Conservation (phyloP, 768 basidiomycete species). For the Macrolepiota albuminosa region DNA sequence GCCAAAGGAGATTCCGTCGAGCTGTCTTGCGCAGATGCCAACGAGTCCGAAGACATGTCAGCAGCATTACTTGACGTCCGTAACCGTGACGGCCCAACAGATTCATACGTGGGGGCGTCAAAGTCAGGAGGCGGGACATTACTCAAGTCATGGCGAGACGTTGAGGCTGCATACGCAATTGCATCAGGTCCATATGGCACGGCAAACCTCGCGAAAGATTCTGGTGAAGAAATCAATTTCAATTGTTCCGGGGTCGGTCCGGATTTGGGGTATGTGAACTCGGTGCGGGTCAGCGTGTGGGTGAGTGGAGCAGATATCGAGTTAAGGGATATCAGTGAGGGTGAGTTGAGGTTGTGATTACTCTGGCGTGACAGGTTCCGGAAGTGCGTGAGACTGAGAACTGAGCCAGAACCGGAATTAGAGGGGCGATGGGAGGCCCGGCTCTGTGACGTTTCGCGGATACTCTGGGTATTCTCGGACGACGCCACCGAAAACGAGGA, state of each 20-base stretch:
- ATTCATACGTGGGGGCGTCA: constrained; percentile 25
- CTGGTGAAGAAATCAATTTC: constrained; percentile 63
- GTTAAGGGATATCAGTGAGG: constrained; percentile 65
- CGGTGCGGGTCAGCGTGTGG: constrained; percentile 67
- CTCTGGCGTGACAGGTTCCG: constrained; percentile 46
- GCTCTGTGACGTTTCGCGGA: constrained; percentile 20
- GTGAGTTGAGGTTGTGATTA: constrained; percentile 49
- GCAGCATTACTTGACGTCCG: constrained; percentile 21
- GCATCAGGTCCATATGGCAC: constrained; percentile 76
- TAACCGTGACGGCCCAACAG: constrained; percentile 23
- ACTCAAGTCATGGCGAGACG: constrained; percentile 35
- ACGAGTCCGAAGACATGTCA: constrained; percentile 6
- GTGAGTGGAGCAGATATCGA: constrained; percentile 75
- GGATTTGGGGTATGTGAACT: constrained; percentile 60
- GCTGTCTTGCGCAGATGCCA: background rate
- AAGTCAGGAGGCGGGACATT: constrained; percentile 53
- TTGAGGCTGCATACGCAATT: constrained; percentile 53
- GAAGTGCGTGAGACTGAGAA: constrained; percentile 40
- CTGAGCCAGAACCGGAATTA: constrained; percentile 26
- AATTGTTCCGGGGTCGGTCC: constrained; percentile 64
- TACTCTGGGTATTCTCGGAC: constrained; percentile 16
- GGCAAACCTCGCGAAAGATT: constrained; percentile 64
- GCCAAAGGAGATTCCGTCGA: background rate
- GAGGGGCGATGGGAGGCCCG: constrained; percentile 27
- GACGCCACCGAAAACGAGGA: constrained; percentile 26